Conservation (phyloP, 2,329 filamentous ascomycete genomes). For the Phoma sp. region DNA sequence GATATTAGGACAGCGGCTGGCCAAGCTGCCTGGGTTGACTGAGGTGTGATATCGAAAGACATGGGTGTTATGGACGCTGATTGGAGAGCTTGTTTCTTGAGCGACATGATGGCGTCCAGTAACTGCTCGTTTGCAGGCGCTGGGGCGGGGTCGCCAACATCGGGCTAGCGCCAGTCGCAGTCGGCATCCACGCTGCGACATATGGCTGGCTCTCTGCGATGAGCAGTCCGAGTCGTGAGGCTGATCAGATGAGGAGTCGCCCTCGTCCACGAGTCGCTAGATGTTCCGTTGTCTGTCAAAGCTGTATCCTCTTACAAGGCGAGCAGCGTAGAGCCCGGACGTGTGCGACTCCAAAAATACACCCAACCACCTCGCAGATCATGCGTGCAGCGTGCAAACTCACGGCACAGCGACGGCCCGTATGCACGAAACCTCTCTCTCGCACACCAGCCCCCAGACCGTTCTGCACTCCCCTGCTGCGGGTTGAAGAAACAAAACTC, state of each 20-base stretch:
- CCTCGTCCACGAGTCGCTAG: not conserved
- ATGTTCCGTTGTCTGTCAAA: not conserved
- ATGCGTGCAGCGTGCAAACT: slow-evolving; percentile 8
- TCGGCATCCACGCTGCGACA: slow-evolving; percentile 14
- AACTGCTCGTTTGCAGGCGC: slow-evolving; percentile 38
- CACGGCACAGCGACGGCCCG: slow-evolving; percentile 17
- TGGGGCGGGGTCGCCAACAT: slow-evolving; percentile 36
- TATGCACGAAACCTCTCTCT: slow-evolving; percentile 4
- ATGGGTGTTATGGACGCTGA: slow-evolving; percentile 35
- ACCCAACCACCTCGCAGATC: slow-evolving; percentile 16
- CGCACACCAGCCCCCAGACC: not conserved
- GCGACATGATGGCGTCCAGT: slow-evolving; percentile 39
- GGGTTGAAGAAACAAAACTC: not conserved
- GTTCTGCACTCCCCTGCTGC: slow-evolving; percentile 12
- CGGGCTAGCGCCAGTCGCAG: slow-evolving; percentile 9
- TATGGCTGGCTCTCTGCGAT: slow-evolving; percentile 1
- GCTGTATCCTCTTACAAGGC: not conserved
- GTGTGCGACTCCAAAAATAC: slow-evolving; percentile 13
- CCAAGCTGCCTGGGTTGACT: slow-evolving; percentile 9
- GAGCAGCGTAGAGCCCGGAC: not conserved
- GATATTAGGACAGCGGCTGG: slow-evolving; percentile 29
- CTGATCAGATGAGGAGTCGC: not conserved
- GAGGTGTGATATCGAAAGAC: slow-evolving; percentile 23
- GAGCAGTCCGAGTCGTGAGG: not conserved
- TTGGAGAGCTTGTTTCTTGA: slow-evolving; percentile 38